phyloP scores from a whole-genome alignment of 768 basidiomycete species.

The Serendipita sp. region DNA sequence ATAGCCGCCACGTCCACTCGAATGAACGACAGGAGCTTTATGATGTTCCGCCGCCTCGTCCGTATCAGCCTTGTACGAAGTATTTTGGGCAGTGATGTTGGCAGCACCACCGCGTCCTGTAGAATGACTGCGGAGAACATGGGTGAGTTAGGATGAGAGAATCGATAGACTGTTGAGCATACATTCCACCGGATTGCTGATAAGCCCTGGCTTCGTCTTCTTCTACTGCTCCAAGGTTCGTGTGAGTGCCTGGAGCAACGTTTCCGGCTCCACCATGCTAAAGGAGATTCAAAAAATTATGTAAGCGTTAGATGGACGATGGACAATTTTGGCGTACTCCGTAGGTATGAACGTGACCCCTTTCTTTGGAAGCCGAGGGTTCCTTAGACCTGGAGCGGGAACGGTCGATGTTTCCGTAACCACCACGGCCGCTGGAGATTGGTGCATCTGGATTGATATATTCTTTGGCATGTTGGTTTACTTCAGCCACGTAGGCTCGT shows the following conservation, averaged over 20 bases:
- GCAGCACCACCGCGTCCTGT: slow-evolving; percentile 51
- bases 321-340: neutral
- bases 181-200: slow-evolving; percentile 11
- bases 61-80: slow-evolving; percentile 13
- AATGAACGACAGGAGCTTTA: neutral
- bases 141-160: slow-evolving; percentile 16
- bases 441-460: slow-evolving; percentile 16
- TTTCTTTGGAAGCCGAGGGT: neutral
- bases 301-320: neutral
- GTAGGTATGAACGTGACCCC: neutral
- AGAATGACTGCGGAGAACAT: slow-evolving; percentile 23
- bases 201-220: slow-evolving; percentile 9
- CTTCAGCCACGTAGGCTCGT: slow-evolving; percentile 10
- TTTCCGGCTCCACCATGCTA: slow-evolving; percentile 7
- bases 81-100: slow-evolving; percentile 28
- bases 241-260: slow-evolving; percentile 16
- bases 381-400: slow-evolving; percentile 6
- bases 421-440: slow-evolving; percentile 22
- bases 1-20: neutral
- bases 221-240: slow-evolving; percentile 13
- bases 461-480: slow-evolving; percentile 15
- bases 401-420: slow-evolving; percentile 20
- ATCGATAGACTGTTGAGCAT: slow-evolving; percentile 25
- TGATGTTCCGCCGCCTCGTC: neutral
- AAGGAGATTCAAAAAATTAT: neutral